These are phyloP conservation scores for Colletotrichum aenigma DNA, from an alignment of 2,329 filamentous ascomycete species.

Conservation along the genomic window DNA sequence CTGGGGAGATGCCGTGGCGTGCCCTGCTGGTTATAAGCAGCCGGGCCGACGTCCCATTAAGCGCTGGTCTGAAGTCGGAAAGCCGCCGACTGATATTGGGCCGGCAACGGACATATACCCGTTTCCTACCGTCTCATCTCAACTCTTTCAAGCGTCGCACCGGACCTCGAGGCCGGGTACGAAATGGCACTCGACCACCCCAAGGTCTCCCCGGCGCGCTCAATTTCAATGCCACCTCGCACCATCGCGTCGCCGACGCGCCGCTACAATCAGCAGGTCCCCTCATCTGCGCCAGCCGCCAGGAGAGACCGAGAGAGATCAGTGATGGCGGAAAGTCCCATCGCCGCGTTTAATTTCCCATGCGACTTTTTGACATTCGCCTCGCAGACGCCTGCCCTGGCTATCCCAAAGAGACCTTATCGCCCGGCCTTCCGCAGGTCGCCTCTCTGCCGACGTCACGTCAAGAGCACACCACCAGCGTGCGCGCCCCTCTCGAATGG, in stretches of 20 bases:
- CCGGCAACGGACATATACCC: not conserved
- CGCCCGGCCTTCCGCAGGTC: not conserved
- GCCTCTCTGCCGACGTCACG: not conserved
- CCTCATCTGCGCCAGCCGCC: not conserved
- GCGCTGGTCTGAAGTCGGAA: not conserved
- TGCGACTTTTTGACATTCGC: not conserved
- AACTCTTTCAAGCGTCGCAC: not conserved
- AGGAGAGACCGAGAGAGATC: not conserved
- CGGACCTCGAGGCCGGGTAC: not conserved
- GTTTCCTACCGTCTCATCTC: not conserved
- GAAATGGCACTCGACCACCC: not conserved
- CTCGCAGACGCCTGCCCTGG: not conserved
- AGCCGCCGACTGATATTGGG: not conserved
- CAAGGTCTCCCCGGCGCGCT: not conserved
- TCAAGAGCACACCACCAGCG: not conserved
- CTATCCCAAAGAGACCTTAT: not conserved
- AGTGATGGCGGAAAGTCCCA: not conserved
- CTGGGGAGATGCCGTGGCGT: not conserved
- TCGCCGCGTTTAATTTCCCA: not conserved
- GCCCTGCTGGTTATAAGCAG: not conserved
- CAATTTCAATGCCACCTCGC: not conserved
- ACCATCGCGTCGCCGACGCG: not conserved
- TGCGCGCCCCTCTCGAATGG: not conserved
- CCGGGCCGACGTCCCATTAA: not conserved
- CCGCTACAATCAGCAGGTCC: not conserved